Evolutionary conservation across 2,329 filamentous ascomycete genomes (phyloP), one percentile per base, ranked within the genome.

Genomic region (Knoxdaviesia capensis): DNA sequence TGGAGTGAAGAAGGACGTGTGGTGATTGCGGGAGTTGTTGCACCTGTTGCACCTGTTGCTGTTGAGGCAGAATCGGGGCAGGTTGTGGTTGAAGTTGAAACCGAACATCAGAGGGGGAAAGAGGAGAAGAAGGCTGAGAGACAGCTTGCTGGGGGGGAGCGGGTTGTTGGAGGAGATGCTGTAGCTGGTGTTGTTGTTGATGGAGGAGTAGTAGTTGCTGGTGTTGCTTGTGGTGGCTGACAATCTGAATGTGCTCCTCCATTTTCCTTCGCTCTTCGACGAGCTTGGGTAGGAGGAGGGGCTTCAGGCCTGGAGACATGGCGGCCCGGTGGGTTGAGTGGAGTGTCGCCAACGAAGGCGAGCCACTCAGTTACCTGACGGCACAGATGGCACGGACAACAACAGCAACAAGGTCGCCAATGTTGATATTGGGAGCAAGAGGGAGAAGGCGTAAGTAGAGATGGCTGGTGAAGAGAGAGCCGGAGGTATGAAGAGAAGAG

Each of bases 251-350:
- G 20, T 53, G 46, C 6, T 54, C 51, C 47, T 65, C 61, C 43
- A 58, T 54, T 49, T 60, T 64, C 49, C 59, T 60, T 48, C 64
- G 62, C 49, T 68, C 61, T 51, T 71, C 62, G 32, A 71, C 66
- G 49, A 71, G 56, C 58, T 66, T 63, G 38, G 69, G 69, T 44
- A 73, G 59, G 47, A 69, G 53, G 48, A 73, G 57, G 41, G 68
- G 66, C 55, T 66, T 71, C 43, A 74, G 59, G 51, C 59, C 61
- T 47, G 61, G 57, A 49, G 65, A 61, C 65, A 68, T 68, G 52
- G 31, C 44, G 44, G 37, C 43, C 38, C 36, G n/a, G 30, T 40
- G n/a, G 30, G 36, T 34, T 41, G 34, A 37, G 34, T 32, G 10
- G 20, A 39, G 36, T 20, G 31, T 33, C 6, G 36, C 6, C 28